These are phyloP conservation scores for Puccinia polysora DNA, from an alignment of 1,284 basidiomycete genomes.

Conservation along the genomic window DNA sequence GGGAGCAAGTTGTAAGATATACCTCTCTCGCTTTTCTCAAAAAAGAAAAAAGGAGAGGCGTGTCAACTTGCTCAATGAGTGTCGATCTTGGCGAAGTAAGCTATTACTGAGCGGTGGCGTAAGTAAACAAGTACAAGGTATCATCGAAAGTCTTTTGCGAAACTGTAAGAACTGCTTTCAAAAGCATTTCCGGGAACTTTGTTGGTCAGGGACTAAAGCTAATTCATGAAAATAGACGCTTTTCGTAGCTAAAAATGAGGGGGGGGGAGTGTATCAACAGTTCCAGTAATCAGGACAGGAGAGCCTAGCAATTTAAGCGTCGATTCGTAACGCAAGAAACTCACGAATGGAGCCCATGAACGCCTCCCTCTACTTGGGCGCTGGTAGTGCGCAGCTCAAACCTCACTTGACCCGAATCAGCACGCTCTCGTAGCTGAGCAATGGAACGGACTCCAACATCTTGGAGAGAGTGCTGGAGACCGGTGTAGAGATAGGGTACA, in stretches of 20 bases:
- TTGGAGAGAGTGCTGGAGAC: constrained; percentile 92
- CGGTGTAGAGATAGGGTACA: constrained; percentile 83
- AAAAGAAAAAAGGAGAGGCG: too few species aligned
- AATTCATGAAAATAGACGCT: constrained; percentile 42
- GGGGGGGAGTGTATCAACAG: background rate
- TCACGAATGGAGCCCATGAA: constrained; percentile 84
- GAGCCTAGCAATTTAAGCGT: background rate
- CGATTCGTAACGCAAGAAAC: constrained; percentile 48
- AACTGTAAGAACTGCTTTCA: too few species aligned
- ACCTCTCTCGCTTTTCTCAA: too few species aligned
- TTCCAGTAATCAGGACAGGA: background rate
- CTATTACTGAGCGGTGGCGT: too few species aligned
- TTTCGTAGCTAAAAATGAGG: constrained; percentile 27
- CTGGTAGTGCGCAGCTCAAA: constrained; percentile 93
- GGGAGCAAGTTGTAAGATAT: too few species aligned
- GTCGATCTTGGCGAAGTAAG: too few species aligned
- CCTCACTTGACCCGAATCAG: constrained; percentile 65
- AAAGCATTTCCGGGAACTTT: too few species aligned
- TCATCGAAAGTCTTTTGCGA: too few species aligned
- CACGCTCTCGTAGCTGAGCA: constrained; percentile 62
- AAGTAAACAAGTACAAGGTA: too few species aligned
- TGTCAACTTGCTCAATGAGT: too few species aligned
- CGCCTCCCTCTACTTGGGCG: constrained; percentile 92
- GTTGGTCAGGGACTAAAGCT: background rate
- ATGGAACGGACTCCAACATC: constrained; percentile 79